These are phyloP conservation scores for Colletotrichum sp. DNA, from an alignment of 2,329 filamentous ascomycete genomes.

Conservation along the genomic window DNA sequence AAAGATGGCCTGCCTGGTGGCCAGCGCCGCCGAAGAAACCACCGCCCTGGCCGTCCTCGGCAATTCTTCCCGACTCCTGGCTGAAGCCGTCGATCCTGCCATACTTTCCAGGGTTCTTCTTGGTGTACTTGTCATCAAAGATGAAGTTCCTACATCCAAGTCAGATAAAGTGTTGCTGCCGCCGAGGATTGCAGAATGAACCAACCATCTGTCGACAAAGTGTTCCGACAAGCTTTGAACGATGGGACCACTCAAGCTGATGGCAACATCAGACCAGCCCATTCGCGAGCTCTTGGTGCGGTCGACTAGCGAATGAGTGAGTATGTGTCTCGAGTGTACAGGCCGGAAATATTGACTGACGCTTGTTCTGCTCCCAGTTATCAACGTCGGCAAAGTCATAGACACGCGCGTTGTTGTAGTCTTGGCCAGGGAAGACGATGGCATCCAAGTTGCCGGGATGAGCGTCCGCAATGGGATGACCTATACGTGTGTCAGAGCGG, in stretches of 20 bases:
- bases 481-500: slow-evolving; percentile 31
- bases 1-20: slow-evolving; percentile 34
- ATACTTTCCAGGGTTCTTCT: slow-evolving; percentile 57
- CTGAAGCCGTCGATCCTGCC: slow-evolving; percentile 28
- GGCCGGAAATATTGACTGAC: slow-evolving; percentile 34
- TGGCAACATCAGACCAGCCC: slow-evolving; percentile 89
- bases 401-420: slow-evolving; percentile 89
- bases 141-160: slow-evolving; percentile 74
- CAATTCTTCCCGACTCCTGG: slow-evolving; percentile 10
- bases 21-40: slow-evolving; percentile 22
- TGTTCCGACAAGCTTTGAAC: slow-evolving; percentile 78
- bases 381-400: slow-evolving; percentile 81
- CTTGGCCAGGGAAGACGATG: slow-evolving; percentile 86
- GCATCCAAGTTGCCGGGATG: slow-evolving; percentile 79
- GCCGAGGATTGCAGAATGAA: not conserved
- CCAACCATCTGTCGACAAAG: slow-evolving; percentile 81
- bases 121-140: slow-evolving; percentile 78
- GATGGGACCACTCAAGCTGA: slow-evolving; percentile 77
- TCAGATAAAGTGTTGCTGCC: not conserved
- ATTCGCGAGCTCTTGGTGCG: slow-evolving; percentile 81
- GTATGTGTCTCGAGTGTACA: not conserved
- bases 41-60: slow-evolving; percentile 17
- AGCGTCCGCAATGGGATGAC: slow-evolving; percentile 81
- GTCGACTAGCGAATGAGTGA: slow-evolving; percentile 58
- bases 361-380: slow-evolving; percentile 85